These are phyloP conservation scores for Fusarium temperatum DNA, from an alignment of 2,329 filamentous ascomycete genomes.

Conservation along the genomic window DNA sequence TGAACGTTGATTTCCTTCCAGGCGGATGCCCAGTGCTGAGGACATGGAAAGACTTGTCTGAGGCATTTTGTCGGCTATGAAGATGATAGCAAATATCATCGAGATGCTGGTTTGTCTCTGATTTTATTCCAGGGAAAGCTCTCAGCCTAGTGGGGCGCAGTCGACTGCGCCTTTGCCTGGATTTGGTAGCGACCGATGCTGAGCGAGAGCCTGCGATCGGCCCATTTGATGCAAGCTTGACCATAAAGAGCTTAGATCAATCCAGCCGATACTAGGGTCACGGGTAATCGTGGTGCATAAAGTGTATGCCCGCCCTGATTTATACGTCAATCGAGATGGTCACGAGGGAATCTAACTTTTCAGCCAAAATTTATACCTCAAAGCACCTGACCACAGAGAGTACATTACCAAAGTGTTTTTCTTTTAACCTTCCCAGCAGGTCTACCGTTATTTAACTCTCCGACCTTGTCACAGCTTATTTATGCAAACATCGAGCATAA, in stretches of 20 bases:
- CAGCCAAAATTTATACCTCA: neutral
- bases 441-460: neutral
- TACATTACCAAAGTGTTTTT: neutral
- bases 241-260: neutral
- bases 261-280: neutral
- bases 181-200: neutral
- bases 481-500: fast-evolving
- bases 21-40: slow-evolving; percentile 18
- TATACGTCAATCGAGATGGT: neutral
- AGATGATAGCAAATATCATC: neutral
- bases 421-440: too few relatives aligned
- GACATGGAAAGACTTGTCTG: neutral
- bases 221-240: neutral
- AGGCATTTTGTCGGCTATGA: neutral
- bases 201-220: neutral
- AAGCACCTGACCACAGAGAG: neutral
- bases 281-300: neutral
- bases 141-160: neutral
- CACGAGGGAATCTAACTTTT: neutral
- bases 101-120: neutral
- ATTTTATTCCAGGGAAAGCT: neutral
- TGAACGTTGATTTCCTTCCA: neutral
- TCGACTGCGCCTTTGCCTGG: neutral
- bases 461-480: neutral
- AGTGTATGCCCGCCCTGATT: neutral